A percentile compares a stretch with the other conserved stretches of the same genome.
phyloP scores from a whole-genome alignment of 306 rosid species.

The Prosopis cineraria region DNA sequence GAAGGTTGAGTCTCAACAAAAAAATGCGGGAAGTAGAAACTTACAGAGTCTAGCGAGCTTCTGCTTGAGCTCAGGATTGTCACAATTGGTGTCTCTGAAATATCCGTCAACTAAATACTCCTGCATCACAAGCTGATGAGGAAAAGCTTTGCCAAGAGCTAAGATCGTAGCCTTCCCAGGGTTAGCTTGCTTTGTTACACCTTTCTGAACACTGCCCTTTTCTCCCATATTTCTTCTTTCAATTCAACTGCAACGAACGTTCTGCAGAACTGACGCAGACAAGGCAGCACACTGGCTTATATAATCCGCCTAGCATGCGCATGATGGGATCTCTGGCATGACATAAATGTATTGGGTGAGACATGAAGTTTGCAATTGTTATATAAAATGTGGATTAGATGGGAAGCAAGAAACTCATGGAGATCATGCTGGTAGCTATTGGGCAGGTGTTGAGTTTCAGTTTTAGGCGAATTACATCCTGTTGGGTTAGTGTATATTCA shows the following conservation, averaged over 20 bases:
- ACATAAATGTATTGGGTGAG: conserved; percentile 35
- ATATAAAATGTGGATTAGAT: conserved; percentile 43
- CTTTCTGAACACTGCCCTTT: conserved; percentile 26
- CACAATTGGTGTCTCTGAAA: conserved; percentile 84
- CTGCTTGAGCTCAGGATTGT: conserved; percentile 76
- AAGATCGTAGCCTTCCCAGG: conserved; percentile 73
- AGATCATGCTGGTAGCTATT: conserved; percentile 32
- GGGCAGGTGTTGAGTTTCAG: conserved; percentile 47
- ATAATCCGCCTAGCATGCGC: conserved; percentile 32
- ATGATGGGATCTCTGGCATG: conserved; percentile 11
- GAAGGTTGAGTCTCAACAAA: not conserved
- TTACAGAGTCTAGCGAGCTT: conserved; percentile 87
- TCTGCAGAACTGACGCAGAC: not conserved
- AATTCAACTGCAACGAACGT: conserved; percentile 8
- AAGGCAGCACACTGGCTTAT: conserved; percentile 36
- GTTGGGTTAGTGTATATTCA: not conserved
- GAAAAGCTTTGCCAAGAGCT: conserved; percentile 95
- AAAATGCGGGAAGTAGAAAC: not conserved
- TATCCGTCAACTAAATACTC: conserved; percentile 91
- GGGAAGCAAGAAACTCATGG: conserved; percentile 62
- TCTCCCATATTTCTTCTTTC: conserved; percentile 56
- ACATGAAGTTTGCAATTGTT: not conserved
- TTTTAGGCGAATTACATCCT: not conserved
- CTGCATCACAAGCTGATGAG: conserved; percentile 93
- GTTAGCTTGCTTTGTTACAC: conserved; percentile 45